Conservation (phyloP, 2,329 filamentous ascomycete genomes). For the Aspergillus sojae region DNA sequence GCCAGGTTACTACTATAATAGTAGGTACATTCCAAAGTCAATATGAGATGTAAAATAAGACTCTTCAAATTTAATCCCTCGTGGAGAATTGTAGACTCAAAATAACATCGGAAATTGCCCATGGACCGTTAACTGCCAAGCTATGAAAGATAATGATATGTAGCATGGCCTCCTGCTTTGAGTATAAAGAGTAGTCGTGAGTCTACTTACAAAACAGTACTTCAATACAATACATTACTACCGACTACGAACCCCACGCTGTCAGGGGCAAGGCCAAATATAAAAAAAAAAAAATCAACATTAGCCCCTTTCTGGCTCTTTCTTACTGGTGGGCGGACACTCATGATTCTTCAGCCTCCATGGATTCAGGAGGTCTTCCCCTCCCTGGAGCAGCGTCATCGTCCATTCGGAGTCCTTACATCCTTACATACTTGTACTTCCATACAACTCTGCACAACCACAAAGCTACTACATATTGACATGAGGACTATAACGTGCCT, state of each 20-base stretch:
- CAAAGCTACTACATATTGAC: not conserved
- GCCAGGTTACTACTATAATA: not conserved
- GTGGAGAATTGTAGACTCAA: not conserved
- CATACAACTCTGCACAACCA: not conserved
- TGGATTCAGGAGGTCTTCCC: not conserved
- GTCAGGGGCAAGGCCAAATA: constrained; percentile 1
- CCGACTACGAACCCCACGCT: not conserved
- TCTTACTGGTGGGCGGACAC: not conserved
- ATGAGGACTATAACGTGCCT: not conserved
- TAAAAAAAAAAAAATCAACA: not conserved
- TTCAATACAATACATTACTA: not conserved
- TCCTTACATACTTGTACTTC: not conserved
- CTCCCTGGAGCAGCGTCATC: not conserved
- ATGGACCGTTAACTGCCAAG: not conserved
- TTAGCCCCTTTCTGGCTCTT: not conserved
- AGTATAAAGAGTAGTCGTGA: not conserved
- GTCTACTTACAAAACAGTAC: not conserved
- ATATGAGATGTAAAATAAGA: not conserved
- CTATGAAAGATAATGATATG: not conserved
- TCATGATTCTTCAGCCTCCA: constrained; percentile 1
- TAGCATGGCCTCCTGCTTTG: not conserved
- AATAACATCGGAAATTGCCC: not conserved
- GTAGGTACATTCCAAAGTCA: not conserved
- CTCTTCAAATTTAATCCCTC: not conserved
- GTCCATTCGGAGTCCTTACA: not conserved